Percentiles rank a stretch among this genome's conserved stretches.
phyloP scores from a whole-genome alignment of 2,329 filamentous ascomycete genomes.

The Metarhizium album region DNA sequence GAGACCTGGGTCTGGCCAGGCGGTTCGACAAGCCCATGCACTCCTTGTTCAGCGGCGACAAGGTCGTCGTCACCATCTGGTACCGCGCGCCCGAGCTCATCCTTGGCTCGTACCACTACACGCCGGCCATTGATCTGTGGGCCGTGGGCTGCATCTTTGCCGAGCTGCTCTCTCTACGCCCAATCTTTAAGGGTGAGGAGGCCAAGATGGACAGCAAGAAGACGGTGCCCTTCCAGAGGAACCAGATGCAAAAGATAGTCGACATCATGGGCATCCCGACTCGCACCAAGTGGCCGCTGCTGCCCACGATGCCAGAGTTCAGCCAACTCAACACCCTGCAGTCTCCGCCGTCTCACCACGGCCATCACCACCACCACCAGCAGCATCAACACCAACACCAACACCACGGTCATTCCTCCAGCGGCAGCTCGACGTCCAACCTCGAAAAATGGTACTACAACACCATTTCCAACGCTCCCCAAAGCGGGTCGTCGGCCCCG shows the following conservation, averaged over 20 bases:
- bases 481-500: conserved; percentile 14
- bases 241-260: conserved; percentile 98
- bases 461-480: conserved; percentile 49
- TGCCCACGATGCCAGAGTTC: conserved; percentile 82
- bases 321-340: conserved; percentile 52
- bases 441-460: conserved; percentile 75
- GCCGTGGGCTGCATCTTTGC: conserved; percentile 97
- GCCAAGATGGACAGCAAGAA: conserved; percentile 99
- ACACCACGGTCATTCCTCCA: conserved; percentile 7
- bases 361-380: conserved; percentile 17
- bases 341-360: conserved; percentile 32
- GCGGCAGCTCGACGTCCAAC: conserved; percentile 26
- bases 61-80: conserved; percentile 98
- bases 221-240: conserved; percentile 90
- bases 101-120: conserved; percentile 90
- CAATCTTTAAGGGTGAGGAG: conserved; percentile 97
- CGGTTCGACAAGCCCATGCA: conserved; percentile 91
- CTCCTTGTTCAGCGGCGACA: conserved; percentile 85
- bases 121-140: conserved; percentile 94
- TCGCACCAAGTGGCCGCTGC: conserved; percentile 78
- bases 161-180: conserved; percentile 76
- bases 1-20: conserved; percentile 83
- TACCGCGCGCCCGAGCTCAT: conserved; percentile 92
- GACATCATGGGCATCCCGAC: conserved; percentile 89
- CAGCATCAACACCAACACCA: no score